These are phyloP conservation scores for Aspergillus caelatus DNA, from an alignment of 2,329 filamentous ascomycete genomes.

Conservation along the genomic window DNA sequence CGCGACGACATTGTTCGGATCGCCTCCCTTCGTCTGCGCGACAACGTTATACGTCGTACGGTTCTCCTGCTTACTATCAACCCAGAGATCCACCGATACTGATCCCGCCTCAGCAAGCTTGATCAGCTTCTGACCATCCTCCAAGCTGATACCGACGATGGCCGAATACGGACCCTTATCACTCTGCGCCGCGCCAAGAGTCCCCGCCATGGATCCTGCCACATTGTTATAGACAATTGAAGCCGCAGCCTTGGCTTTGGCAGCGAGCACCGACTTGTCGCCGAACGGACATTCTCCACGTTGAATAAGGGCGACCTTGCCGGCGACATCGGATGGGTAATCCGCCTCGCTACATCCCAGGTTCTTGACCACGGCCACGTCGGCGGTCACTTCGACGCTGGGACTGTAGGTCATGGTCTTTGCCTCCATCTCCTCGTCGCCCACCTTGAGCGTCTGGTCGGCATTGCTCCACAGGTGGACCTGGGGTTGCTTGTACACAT, in stretches of 20 bases:
- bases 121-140: constrained; percentile 61
- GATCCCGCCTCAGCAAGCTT: constrained; percentile 52
- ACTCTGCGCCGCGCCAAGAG: constrained; percentile 62
- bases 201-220: constrained; percentile 65
- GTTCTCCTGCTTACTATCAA: constrained; percentile 51
- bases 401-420: constrained; percentile 68
- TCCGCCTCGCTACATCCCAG: constrained; percentile 67
- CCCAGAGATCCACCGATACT: constrained; percentile 40
- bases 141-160: constrained; percentile 67
- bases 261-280: constrained; percentile 69
- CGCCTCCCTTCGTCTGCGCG: constrained; percentile 61
- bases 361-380: constrained; percentile 62
- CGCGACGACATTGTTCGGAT: constrained; percentile 61
- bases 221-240: constrained; percentile 77
- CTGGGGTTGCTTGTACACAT: constrained; percentile 59
- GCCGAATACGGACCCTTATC: constrained; percentile 49
- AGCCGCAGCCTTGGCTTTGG: constrained; percentile 69
- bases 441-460: constrained; percentile 59
- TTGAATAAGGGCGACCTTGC: constrained; percentile 70
- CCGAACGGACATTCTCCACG: constrained; percentile 74
- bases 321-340: constrained; percentile 60
- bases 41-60: constrained; percentile 61
- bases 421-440: constrained; percentile 57
- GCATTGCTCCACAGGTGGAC: constrained; percentile 62
- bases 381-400: constrained; percentile 28